Evolutionary conservation across 441 rosid genomes (phyloP).

Genomic region (Omphalea diandra): DNA sequence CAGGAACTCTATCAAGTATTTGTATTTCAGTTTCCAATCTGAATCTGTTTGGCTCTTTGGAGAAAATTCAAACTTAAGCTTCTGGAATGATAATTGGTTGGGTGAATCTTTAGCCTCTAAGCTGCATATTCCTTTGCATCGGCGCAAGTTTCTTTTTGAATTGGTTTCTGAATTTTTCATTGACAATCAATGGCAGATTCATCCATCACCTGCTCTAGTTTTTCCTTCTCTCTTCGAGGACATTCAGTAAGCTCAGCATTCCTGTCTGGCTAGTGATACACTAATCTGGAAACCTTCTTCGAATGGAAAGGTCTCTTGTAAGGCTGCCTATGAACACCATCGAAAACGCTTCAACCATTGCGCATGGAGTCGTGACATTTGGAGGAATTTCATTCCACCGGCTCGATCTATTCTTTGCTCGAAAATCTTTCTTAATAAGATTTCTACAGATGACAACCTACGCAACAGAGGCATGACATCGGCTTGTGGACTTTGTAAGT

Average conservation of each 20-base stretch:
- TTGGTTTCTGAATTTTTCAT: background rate
- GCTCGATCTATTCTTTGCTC: no score
- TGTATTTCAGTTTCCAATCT: background rate
- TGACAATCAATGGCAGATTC: background rate
- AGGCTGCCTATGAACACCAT: background rate
- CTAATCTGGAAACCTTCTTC: background rate
- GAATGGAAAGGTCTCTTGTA: no score
- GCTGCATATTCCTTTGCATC: background rate
- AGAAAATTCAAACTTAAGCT: background rate
- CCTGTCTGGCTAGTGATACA: background rate
- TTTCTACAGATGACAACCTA: no score
- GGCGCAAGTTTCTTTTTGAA: background rate
- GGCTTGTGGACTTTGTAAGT: no score
- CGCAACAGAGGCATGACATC: no score
- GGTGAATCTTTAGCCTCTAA: background rate
- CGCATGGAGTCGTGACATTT: background rate
- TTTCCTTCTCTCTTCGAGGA: background rate
- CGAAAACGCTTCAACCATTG: background rate
- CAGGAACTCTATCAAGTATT: background rate
- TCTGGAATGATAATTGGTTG: background rate
- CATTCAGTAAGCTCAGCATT: background rate
- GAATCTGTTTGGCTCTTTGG: background rate
- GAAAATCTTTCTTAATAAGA: no score
- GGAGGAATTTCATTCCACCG: no score
- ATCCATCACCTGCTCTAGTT: background rate